These are phyloP conservation scores for Termitomyces sp. DNA, from an alignment of 768 basidiomycete genomes.

Conservation along the genomic window DNA sequence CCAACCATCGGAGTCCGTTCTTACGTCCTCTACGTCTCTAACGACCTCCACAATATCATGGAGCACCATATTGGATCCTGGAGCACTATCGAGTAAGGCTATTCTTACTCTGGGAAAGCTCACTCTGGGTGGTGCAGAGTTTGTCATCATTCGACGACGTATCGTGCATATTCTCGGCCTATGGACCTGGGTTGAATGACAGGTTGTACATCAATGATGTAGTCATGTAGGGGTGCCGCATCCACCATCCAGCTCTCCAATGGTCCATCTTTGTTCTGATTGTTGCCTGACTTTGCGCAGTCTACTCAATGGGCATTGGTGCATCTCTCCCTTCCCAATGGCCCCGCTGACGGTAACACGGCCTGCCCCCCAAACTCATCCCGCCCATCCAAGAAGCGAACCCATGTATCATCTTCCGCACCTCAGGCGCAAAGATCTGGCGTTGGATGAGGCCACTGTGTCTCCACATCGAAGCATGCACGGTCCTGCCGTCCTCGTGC, in stretches of 20 bases:
- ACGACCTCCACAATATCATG: not conserved
- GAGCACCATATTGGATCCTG: not conserved
- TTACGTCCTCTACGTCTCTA: not conserved
- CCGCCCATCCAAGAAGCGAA: slow-evolving; percentile 81
- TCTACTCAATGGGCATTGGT: slow-evolving; percentile 87
- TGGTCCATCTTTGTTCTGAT: slow-evolving; percentile 38
- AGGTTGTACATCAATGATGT: no score
- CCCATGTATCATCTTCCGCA: slow-evolving; percentile 87
- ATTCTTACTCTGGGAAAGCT: not conserved
- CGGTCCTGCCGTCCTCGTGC: slow-evolving; percentile 73
- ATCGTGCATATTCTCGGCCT: no score
- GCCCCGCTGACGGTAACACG: slow-evolving; percentile 17
- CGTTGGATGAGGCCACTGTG: slow-evolving; percentile 63
- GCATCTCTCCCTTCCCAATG: slow-evolving; percentile 12
- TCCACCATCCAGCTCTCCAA: slow-evolving; percentile 87
- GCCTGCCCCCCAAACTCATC: slow-evolving; percentile 72
- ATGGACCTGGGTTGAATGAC: no score
- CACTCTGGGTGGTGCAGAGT: not conserved
- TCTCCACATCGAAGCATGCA: slow-evolving; percentile 54
- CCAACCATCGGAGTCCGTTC: not conserved
- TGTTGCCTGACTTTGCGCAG: slow-evolving; percentile 23
- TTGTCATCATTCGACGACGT: not conserved
- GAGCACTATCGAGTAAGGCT: not conserved
- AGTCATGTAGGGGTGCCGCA: no score
- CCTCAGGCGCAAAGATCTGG: slow-evolving; percentile 84